Percentiles rank a stretch among this genome's conserved stretches.
Evolutionary conservation across 345 rosid genomes (phyloP).

Genomic region (Eucalyptus brandiana): DNA sequence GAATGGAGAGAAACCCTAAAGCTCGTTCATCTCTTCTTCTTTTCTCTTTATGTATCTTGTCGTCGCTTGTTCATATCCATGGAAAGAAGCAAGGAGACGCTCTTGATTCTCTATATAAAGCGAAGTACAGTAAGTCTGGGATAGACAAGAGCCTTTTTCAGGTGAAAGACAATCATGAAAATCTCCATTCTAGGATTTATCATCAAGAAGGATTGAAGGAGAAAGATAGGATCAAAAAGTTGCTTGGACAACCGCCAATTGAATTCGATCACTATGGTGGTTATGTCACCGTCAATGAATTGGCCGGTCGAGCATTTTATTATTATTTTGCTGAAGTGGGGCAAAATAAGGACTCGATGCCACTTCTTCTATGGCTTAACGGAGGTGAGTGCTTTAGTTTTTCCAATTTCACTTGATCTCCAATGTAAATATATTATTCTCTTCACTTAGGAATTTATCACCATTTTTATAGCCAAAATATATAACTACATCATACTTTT

Average conservation of each 20-base stretch:
- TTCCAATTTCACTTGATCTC: neutral
- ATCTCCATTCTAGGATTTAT: neutral
- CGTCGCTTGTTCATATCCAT: neutral
- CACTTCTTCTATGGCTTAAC: slow-evolving; percentile 85
- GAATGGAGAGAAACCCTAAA: neutral
- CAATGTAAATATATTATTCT: neutral
- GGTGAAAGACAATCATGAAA: neutral
- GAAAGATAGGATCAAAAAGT: slow-evolving; percentile 8
- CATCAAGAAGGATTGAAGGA: slow-evolving; percentile 12
- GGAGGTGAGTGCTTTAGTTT: slow-evolving; percentile 36
- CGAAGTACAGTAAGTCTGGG: slow-evolving; percentile 2
- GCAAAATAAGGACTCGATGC: slow-evolving; percentile 17
- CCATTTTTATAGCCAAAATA: neutral
- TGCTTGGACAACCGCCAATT: slow-evolving; percentile 52
- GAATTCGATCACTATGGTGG: slow-evolving; percentile 55
- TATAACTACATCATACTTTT: neutral
- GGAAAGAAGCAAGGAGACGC: slow-evolving; percentile 2
- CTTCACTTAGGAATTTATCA: neutral
- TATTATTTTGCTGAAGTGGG: slow-evolving; percentile 60
- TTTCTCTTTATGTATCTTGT: neutral
- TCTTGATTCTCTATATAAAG: slow-evolving; percentile 9
- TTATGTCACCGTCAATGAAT: slow-evolving; percentile 42
- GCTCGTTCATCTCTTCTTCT: neutral
- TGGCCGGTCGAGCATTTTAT: slow-evolving; percentile 50
- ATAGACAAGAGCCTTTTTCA: slow-evolving; percentile 1